Conservation (phyloP, 1,284 basidiomycete genomes). For the Microbotryum violaceum region DNA sequence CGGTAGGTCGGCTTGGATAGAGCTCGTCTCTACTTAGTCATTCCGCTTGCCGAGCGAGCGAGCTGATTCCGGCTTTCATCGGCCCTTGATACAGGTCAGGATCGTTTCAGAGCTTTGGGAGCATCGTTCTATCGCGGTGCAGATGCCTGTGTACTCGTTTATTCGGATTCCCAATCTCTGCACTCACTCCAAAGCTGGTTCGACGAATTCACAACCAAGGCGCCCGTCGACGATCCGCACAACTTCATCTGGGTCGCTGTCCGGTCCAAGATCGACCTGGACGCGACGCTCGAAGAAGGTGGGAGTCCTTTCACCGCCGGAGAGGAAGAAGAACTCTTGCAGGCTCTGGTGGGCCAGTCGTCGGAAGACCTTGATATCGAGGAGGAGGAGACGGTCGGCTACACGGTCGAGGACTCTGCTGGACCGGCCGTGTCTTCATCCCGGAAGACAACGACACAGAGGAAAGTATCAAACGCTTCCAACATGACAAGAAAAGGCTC, state of each 20-base stretch:
- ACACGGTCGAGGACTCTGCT: slow-evolving; percentile 11
- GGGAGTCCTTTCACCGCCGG: no score
- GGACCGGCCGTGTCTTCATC: slow-evolving; percentile 6
- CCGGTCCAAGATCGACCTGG: slow-evolving; percentile 67
- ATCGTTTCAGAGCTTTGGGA: slow-evolving; percentile 69
- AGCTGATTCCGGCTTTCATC: background rate
- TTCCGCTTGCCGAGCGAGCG: background rate
- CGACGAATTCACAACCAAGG: slow-evolving; percentile 58
- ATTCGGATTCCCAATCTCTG: slow-evolving; percentile 59
- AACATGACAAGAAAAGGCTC: no score
- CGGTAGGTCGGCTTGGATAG: slow-evolving; percentile 12
- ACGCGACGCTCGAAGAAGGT: no score
- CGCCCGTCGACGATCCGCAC: slow-evolving; percentile 55
- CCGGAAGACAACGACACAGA: background rate
- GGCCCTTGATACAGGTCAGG: slow-evolving; percentile 65
- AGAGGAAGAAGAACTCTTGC: no score
- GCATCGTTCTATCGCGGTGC: slow-evolving; percentile 72
- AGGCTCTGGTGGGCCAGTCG: no score
- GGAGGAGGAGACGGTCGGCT: slow-evolving; percentile 1
- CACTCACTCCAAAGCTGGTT: slow-evolving; percentile 62
- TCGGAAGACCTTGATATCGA: background rate
- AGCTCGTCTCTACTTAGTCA: slow-evolving; percentile 8
- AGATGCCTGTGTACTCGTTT: slow-evolving; percentile 70
- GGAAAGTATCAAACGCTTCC: background rate
- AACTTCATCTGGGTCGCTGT: slow-evolving; percentile 65